Conservation (phyloP, 73 alveolate species). For the Durusdinium trenchii region DNA sequence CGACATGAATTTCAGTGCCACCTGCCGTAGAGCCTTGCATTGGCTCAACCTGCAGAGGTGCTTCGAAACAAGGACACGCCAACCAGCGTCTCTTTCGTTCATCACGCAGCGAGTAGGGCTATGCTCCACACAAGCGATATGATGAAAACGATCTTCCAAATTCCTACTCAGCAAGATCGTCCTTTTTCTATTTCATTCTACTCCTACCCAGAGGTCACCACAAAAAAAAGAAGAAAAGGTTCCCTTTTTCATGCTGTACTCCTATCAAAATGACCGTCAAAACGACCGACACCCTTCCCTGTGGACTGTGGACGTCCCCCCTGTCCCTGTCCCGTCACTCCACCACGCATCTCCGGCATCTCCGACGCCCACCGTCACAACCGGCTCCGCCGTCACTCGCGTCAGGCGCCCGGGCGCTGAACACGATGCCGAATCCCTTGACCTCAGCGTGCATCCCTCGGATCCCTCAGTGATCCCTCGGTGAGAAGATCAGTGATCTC, state of each 20-base stretch:
- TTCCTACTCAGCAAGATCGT: background rate
- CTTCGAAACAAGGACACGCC: background rate
- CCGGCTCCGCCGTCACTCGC: too few species aligned
- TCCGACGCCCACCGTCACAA: background rate
- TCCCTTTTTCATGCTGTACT: background rate
- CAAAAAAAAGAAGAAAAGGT: background rate
- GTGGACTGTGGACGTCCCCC: too few species aligned
- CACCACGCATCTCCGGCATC: background rate
- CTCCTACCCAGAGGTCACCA: background rate
- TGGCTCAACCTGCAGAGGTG: conserved; percentile 65
- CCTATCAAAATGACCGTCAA: background rate
- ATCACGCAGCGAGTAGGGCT: background rate
- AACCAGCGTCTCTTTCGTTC: background rate
- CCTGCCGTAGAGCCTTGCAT: conserved; percentile 84
- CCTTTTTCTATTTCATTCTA: background rate
- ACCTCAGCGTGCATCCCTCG: too few species aligned
- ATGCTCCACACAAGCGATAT: background rate
- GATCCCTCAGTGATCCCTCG: too few species aligned
- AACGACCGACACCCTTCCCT: background rate
- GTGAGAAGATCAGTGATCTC: too few species aligned
- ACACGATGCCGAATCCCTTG: conserved; percentile 90
- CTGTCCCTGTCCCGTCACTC: background rate
- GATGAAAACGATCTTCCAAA: background rate
- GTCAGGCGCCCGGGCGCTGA: conserved; percentile 16
- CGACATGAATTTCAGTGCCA: conserved; percentile 70